These are phyloP conservation scores for Carnegiea gigantea DNA, from an alignment of 179 eudicot species.

Conservation along the genomic window DNA sequence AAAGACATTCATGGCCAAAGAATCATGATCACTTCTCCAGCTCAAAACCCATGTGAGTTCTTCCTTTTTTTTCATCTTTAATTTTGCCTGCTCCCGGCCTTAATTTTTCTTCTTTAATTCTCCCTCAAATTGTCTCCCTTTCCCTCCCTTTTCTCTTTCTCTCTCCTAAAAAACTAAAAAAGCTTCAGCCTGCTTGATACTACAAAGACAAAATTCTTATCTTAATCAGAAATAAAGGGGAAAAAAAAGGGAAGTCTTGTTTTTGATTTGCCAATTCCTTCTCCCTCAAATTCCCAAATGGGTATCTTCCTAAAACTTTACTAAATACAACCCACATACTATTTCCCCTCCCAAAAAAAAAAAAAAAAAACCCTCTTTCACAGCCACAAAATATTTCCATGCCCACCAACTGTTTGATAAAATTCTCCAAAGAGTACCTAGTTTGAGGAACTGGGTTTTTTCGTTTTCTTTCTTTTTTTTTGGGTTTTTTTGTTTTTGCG, in stretches of 20 bases:
- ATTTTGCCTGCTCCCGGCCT: slow-evolving; percentile 5
- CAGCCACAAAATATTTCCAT: too few relatives aligned
- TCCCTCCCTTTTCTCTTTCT: neutral
- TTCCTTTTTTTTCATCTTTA: slow-evolving; percentile 22
- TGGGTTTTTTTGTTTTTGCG: neutral
- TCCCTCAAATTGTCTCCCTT: neutral
- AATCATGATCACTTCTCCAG: slow-evolving; percentile 58
- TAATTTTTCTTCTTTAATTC: neutral
- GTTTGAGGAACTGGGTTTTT: neutral
- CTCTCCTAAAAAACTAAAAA: slow-evolving; percentile 12
- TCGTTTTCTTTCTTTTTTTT: neutral
- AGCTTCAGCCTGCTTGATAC: slow-evolving; percentile 12
- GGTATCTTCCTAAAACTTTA: slow-evolving; percentile 31
- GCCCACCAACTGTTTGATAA: slow-evolving; percentile 8
- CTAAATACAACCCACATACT: slow-evolving; percentile 8
- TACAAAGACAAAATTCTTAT: slow-evolving; percentile 26
- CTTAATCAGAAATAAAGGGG: slow-evolving; percentile 16
- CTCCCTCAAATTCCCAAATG: slow-evolving; percentile 7
- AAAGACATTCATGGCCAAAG: slow-evolving; percentile 50
- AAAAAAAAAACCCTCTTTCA: neutral
- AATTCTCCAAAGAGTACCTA: neutral
- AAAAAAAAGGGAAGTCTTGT: neutral
- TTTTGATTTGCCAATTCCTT: slow-evolving; percentile 13
- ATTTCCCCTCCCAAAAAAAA: neutral
- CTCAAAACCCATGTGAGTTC: slow-evolving; percentile 69